Evolutionary conservation across 768 basidiomycete genomes (phyloP).

Genomic region (Naematelia encephala): DNA sequence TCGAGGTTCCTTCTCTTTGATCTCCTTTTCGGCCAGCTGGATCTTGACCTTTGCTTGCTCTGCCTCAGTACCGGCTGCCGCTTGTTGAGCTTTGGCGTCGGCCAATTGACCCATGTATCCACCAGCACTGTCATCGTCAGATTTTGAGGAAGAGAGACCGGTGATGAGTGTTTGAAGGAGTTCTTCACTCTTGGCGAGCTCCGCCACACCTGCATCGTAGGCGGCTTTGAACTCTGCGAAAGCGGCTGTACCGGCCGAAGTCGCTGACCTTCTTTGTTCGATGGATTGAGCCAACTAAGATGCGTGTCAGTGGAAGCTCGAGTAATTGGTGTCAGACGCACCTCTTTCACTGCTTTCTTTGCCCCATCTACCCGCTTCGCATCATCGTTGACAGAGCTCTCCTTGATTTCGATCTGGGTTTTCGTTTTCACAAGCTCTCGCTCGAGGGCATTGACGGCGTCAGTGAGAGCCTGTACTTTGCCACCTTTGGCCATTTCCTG

Average conservation of each 20-base stretch:
- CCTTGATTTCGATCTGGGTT: slow-evolving; percentile 81
- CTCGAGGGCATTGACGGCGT: slow-evolving; percentile 70
- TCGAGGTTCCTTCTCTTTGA: slow-evolving; percentile 68
- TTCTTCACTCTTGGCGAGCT: slow-evolving; percentile 74
- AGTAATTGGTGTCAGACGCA: too few species aligned
- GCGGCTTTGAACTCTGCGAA: slow-evolving; percentile 67
- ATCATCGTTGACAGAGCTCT: slow-evolving; percentile 73
- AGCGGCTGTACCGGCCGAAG: slow-evolving; percentile 58
- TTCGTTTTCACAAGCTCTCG: slow-evolving; percentile 75
- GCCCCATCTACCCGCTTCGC: slow-evolving; percentile 59
- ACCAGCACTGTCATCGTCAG: slow-evolving; percentile 65
- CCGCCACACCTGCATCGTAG: slow-evolving; percentile 61
- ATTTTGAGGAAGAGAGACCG: slow-evolving; percentile 69
- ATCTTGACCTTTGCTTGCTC: slow-evolving; percentile 76
- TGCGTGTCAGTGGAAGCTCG: slow-evolving; percentile 7
- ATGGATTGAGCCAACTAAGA: slow-evolving; percentile 61
- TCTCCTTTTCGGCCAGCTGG: slow-evolving; percentile 70
- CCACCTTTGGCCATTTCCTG: slow-evolving; percentile 90
- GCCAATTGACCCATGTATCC: slow-evolving; percentile 97
- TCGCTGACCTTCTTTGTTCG: slow-evolving; percentile 61
- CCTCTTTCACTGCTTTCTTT: slow-evolving; percentile 62
- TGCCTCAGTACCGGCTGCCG: slow-evolving; percentile 76
- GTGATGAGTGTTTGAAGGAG: slow-evolving; percentile 93
- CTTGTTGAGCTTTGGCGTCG: slow-evolving; percentile 69
- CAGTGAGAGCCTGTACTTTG: slow-evolving; percentile 79